Evolutionary conservation across 2,329 filamentous ascomycete species (phyloP).

Genomic region (Pseudogymnoascus verrucosus): DNA sequence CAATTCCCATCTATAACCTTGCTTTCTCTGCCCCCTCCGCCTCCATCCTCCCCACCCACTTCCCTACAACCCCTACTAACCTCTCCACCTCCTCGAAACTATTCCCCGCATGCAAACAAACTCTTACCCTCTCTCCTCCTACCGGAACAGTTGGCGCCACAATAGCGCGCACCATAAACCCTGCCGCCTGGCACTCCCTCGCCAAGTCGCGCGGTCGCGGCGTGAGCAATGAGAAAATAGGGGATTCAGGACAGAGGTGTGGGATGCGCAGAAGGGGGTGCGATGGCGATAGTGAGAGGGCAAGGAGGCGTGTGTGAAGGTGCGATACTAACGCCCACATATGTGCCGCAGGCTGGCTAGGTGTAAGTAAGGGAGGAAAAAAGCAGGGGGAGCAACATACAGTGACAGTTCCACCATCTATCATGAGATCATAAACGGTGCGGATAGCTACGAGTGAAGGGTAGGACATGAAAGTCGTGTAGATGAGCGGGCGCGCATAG

Average conservation of each 20-base stretch:
- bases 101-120: conserved; percentile 63
- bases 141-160: conserved; percentile 60
- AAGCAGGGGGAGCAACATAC: conserved; percentile 26
- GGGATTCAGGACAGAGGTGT: conserved; percentile 40
- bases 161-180: conserved; percentile 56
- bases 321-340: conserved; percentile 1
- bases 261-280: conserved; percentile 20
- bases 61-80: conserved; percentile 28
- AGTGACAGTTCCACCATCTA: conserved; percentile 37
- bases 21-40: not conserved
- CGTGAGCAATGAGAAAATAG: conserved; percentile 58
- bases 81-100: conserved; percentile 47
- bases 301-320: conserved; percentile 1
- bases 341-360: conserved; percentile 8
- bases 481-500: conserved; percentile 67
- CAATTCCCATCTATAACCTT: not conserved
- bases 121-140: conserved; percentile 54
- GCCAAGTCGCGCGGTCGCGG: conserved; percentile 50
- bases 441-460: conserved; percentile 52
- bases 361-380: not conserved
- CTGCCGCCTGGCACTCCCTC: conserved; percentile 47
- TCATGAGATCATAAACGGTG: conserved; percentile 50
- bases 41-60: conserved; percentile 17
- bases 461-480: conserved; percentile 61
- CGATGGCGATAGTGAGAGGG: not conserved